Conservation (phyloP, 805 yeast genomes). For the Yarrowia deformans region DNA sequence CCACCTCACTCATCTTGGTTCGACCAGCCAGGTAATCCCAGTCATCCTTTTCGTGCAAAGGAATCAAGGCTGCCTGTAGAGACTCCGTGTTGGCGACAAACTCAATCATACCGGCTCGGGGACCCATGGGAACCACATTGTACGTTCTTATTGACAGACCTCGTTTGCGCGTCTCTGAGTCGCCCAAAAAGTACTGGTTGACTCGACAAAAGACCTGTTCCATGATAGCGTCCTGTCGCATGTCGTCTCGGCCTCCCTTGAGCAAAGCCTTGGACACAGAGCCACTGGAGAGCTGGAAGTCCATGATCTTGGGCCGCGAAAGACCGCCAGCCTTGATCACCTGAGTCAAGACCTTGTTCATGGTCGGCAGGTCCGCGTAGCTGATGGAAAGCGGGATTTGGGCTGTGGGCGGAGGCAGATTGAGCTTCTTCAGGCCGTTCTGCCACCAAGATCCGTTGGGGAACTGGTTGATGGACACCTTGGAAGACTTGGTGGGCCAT, state of each 20-base stretch:
- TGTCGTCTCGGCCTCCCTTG: constrained; percentile 89
- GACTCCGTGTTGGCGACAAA: constrained; percentile 82
- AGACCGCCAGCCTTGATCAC: constrained; percentile 83
- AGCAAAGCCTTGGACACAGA: constrained; percentile 63
- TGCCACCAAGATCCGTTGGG: constrained; percentile 29
- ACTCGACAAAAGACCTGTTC: constrained; percentile 94
- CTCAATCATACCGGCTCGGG: constrained; percentile 86
- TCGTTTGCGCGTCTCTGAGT: constrained; percentile 65
- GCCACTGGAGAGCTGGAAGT: constrained; percentile 66
- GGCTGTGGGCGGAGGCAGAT: constrained; percentile 73
- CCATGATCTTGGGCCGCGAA: constrained; percentile 83
- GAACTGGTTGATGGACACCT: background rate
- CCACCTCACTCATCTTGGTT: constrained; percentile 52
- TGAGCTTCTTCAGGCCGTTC: constrained; percentile 40
- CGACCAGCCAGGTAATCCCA: constrained; percentile 48
- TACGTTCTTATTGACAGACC: constrained; percentile 76
- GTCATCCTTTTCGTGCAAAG: constrained; percentile 65
- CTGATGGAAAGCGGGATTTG: constrained; percentile 48
- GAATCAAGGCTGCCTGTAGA: constrained; percentile 68
- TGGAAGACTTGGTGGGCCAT: background rate
- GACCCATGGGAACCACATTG: constrained; percentile 88
- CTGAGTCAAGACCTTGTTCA: constrained; percentile 56
- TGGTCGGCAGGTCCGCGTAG: constrained; percentile 58
- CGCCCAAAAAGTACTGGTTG: constrained; percentile 64
- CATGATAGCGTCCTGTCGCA: constrained; percentile 96